phyloP scores from a whole-genome alignment of 2,329 filamentous ascomycete genomes.

The Claviceps monticola region DNA sequence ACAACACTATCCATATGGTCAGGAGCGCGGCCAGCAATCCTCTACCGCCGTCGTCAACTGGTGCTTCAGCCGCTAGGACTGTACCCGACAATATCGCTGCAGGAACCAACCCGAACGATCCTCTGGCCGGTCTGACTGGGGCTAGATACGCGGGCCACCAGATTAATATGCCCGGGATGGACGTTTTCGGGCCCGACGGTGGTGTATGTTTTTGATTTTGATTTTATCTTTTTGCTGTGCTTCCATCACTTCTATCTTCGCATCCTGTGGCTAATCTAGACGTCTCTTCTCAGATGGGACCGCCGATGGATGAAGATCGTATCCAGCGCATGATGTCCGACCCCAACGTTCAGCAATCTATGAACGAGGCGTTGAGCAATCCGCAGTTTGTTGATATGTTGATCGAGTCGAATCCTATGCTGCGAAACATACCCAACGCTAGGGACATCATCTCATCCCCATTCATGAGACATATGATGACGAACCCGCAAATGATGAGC shows the following conservation, averaged over 20 bases:
- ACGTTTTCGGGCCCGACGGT: constrained; percentile 86
- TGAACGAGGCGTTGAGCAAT: constrained; percentile 93
- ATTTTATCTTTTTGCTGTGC: background rate
- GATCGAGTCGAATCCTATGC: constrained; percentile 79
- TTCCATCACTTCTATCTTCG: no score
- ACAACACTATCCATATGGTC: constrained; percentile 91
- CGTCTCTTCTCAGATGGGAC: constrained; percentile 57
- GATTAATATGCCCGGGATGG: constrained; percentile 71
- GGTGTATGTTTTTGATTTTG: constrained; percentile 49
- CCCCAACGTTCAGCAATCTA: constrained; percentile 69
- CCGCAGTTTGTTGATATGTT: constrained; percentile 91
- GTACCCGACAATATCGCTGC: constrained; percentile 65
- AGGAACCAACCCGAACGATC: constrained; percentile 66
- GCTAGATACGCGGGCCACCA: constrained; percentile 81
- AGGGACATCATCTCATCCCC: constrained; percentile 80
- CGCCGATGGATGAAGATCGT: constrained; percentile 66
- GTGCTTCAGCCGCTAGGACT: constrained; percentile 29
- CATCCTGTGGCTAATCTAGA: constrained; percentile 12
- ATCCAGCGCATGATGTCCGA: constrained; percentile 79
- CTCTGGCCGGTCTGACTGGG: constrained; percentile 78
- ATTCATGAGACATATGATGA: constrained; percentile 83
- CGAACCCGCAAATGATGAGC: constrained; percentile 72
- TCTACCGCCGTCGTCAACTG: constrained; percentile 27
- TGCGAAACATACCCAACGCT: constrained; percentile 59
- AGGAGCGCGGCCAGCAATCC: constrained; percentile 88